Percentiles rank a stretch among this genome's conserved stretches.
Evolutionary conservation across 352 stramenopile species (phyloP).

Genomic region (Globisporangium paroecandrum): DNA sequence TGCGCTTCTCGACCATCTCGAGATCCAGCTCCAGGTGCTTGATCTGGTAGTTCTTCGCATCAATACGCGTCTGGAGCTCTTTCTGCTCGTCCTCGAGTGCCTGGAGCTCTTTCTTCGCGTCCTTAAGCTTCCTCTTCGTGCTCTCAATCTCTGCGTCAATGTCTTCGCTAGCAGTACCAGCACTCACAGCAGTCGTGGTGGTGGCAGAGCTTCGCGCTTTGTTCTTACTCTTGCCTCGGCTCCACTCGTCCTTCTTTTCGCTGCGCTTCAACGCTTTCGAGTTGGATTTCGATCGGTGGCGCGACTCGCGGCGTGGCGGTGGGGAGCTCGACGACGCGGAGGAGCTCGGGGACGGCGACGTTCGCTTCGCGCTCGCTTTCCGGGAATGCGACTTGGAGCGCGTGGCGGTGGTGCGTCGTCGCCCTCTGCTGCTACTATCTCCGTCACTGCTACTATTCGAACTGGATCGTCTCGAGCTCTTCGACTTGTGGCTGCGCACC

Average conservation of each 20-base stretch:
- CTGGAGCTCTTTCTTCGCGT: slow-evolving; percentile 45
- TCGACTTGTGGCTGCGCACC: slow-evolving; percentile 16
- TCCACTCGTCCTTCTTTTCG: slow-evolving; percentile 22
- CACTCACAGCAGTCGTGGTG: neutral
- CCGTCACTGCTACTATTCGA: neutral
- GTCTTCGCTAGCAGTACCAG: slow-evolving; percentile 24
- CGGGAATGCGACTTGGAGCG: slow-evolving; percentile 12
- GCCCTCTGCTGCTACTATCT: neutral
- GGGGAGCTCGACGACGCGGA: neutral
- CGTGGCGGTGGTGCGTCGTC: slow-evolving; percentile 1
- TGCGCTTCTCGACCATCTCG: slow-evolving; percentile 56
- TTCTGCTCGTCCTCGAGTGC: slow-evolving; percentile 33
- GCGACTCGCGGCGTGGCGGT: neutral
- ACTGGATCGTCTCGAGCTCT: neutral
- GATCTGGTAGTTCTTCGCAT: slow-evolving; percentile 60
- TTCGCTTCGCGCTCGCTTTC: slow-evolving; percentile 20
- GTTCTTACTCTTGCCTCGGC: slow-evolving; percentile 24
- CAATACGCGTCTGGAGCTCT: slow-evolving; percentile 35
- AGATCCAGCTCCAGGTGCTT: slow-evolving; percentile 64
- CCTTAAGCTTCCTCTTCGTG: slow-evolving; percentile 36
- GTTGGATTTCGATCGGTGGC: slow-evolving; percentile 13
- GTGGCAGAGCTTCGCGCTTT: neutral
- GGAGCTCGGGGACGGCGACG: slow-evolving; percentile 19
- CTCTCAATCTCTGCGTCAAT: slow-evolving; percentile 50
- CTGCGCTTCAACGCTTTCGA: neutral